Evolutionary conservation across 305 asterid genomes (phyloP).

Genomic region (Fraxinus nigra): DNA sequence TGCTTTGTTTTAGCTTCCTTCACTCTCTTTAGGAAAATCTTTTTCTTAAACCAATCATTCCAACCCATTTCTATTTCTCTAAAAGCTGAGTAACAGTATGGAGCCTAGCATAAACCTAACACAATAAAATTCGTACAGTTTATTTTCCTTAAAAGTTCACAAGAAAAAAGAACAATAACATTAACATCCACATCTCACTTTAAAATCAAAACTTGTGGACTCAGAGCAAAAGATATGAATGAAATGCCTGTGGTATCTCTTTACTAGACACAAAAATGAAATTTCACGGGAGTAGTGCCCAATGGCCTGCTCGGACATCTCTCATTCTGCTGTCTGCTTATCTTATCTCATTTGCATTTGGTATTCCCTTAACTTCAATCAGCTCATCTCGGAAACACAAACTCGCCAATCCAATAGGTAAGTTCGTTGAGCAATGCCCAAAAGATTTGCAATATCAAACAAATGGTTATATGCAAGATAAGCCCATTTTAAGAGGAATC

Average conservation of each 20-base stretch:
- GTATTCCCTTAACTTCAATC: background rate
- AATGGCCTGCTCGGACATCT: background rate
- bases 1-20: conserved; percentile 36
- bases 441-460: background rate
- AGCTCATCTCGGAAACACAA: background rate
- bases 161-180: background rate
- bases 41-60: conserved; percentile 50
- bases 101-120: conserved; percentile 2
- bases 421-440: background rate
- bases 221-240: background rate
- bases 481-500: background rate
- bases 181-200: background rate
- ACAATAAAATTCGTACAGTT: background rate
- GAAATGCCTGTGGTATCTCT: background rate
- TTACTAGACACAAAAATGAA: background rate
- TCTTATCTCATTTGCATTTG: background rate
- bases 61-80: conserved; percentile 44
- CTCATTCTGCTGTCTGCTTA: background rate
- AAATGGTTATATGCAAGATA: background rate
- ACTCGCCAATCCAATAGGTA: background rate
- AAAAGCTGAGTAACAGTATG: background rate
- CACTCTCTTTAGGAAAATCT: conserved; percentile 36
- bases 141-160: background rate
- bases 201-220: background rate
- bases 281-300: background rate